A percentile compares a stretch with the other conserved stretches of the same genome.
These are phyloP conservation scores for Nelumbo lutea DNA, from an alignment of 164 flowering plant genomes.

Conservation along the genomic window DNA sequence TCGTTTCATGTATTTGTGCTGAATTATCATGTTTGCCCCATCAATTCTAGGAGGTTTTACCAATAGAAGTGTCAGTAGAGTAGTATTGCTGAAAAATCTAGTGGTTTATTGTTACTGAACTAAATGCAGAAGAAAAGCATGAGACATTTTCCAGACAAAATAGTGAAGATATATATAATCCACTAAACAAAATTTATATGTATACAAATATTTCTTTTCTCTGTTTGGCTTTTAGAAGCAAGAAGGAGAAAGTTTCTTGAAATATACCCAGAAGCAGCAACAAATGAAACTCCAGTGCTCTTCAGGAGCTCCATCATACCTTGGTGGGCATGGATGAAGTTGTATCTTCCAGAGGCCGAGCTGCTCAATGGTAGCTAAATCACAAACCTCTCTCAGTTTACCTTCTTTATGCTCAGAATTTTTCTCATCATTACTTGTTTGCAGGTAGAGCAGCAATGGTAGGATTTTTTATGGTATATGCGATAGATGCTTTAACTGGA, in stretches of 20 bases:
- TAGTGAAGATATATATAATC: too few relatives aligned
- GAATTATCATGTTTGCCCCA: too few relatives aligned
- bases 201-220: neutral
- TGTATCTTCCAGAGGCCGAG: constrained; percentile 61
- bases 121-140: too few relatives aligned
- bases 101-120: too few relatives aligned
- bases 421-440: neutral
- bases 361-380: constrained; percentile 42
- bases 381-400: neutral
- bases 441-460: constrained; percentile 69
- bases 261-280: constrained; percentile 45
- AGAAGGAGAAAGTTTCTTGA: constrained; percentile 57
- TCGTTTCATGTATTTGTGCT: too few relatives aligned
- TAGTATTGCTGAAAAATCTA: too few relatives aligned
- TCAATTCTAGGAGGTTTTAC: too few relatives aligned
- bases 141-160: too few relatives aligned
- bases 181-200: too few relatives aligned
- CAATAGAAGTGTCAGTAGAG: too few relatives aligned
- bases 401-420: too few relatives aligned
- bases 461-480: constrained; percentile 58
- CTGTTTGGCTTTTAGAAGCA: constrained; percentile 41
- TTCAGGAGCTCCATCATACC: constrained; percentile 60
- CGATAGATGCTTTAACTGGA: constrained; percentile 52
- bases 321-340: constrained; percentile 68
- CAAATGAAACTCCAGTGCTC: constrained; percentile 47